phyloP scores from a whole-genome alignment of 768 basidiomycete genomes.

The Boletus patriciae region DNA sequence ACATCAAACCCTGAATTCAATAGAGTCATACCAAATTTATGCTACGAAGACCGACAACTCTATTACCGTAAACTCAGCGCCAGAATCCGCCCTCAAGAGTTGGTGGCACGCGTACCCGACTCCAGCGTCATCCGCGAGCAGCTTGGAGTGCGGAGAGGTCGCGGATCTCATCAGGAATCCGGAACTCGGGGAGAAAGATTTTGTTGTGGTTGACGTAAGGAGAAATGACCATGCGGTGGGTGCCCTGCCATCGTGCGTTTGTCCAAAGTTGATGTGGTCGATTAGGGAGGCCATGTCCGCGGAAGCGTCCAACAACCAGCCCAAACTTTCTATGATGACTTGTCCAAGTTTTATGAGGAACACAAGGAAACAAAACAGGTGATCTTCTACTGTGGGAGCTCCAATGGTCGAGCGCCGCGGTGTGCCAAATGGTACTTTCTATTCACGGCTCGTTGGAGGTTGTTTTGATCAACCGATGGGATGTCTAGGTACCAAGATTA shows the following conservation, averaged over 20 bases:
- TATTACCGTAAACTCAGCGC: neutral
- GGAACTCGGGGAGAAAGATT: slow-evolving; percentile 18
- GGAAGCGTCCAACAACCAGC: slow-evolving; percentile 51
- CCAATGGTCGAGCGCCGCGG: slow-evolving; percentile 51
- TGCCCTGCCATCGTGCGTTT: neutral
- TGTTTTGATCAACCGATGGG: neutral
- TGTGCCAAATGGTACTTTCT: slow-evolving; percentile 54
- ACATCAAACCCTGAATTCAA: neutral
- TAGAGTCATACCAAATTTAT: slow-evolving; percentile 50
- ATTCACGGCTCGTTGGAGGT: neutral
- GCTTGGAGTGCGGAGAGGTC: slow-evolving; percentile 39
- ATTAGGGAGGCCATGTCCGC: slow-evolving; percentile 53
- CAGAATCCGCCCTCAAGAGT: slow-evolving; percentile 31
- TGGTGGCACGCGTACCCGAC: slow-evolving; percentile 60
- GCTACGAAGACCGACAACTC: slow-evolving; percentile 36
- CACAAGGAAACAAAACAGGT: slow-evolving; percentile 42
- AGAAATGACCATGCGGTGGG: slow-evolving; percentile 46
- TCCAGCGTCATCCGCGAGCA: slow-evolving; percentile 30
- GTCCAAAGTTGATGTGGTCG: neutral
- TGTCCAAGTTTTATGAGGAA: slow-evolving; percentile 42
- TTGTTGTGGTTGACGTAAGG: slow-evolving; percentile 53
- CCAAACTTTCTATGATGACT: slow-evolving; percentile 49
- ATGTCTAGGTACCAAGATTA: slow-evolving; percentile 50
- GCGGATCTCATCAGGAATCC: slow-evolving; percentile 30
- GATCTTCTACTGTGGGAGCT: slow-evolving; percentile 56